Conservation (phyloP, 2,329 filamentous ascomycete species). For the Fusarium metavorans region DNA sequence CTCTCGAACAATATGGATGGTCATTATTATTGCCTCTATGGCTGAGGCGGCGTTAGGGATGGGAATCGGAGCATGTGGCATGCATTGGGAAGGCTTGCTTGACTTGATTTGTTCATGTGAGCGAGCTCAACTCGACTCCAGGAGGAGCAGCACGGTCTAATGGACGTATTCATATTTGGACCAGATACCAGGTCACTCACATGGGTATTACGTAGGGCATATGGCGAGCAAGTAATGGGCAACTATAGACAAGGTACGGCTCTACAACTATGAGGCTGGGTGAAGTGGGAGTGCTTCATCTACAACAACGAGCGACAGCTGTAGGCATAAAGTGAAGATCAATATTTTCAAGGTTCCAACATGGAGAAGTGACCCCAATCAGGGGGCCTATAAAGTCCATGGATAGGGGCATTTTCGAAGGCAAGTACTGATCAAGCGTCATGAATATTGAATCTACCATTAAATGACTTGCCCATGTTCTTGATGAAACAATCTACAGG, state of each 20-base stretch:
- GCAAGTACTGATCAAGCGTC: background rate
- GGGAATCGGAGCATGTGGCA: constrained; percentile 33
- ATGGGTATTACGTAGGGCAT: background rate
- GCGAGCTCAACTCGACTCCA: background rate
- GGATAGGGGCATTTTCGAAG: background rate
- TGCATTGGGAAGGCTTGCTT: constrained; percentile 18
- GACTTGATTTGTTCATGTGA: constrained; percentile 2
- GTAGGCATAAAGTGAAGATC: background rate
- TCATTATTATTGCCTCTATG: constrained; percentile 28
- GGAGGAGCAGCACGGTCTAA: background rate
- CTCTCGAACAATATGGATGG: constrained; percentile 16
- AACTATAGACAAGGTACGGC: background rate
- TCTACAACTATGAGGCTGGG: background rate
- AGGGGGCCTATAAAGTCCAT: background rate
- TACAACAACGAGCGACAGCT: background rate
- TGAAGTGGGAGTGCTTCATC: background rate
- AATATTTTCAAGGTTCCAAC: background rate
- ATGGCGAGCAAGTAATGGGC: background rate
- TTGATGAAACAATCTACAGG: background rate
- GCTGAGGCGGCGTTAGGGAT: constrained; percentile 34
- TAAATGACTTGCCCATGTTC: background rate
- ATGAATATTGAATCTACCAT: background rate
- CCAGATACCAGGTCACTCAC: background rate
- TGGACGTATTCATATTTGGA: background rate
- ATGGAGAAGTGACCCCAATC: background rate